Conservation (phyloP, 2,329 filamentous ascomycete genomes). For the Myriosclerotinia curreyana region DNA sequence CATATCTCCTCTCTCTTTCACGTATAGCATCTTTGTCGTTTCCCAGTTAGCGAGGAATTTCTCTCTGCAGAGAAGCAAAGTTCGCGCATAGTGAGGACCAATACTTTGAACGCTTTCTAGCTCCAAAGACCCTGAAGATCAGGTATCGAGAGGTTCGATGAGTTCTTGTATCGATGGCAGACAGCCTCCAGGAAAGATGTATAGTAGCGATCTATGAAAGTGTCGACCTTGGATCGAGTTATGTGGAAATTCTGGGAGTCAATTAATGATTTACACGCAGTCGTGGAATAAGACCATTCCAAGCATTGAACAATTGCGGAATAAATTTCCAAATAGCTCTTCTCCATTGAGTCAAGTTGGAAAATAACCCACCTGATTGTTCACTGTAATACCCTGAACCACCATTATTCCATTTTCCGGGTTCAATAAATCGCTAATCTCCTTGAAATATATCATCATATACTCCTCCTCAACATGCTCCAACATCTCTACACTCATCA, state of each 20-base stretch:
- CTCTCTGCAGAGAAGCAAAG: conserved; percentile 64
- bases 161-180: conserved; percentile 56
- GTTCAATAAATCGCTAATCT: conserved; percentile 56
- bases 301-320: not conserved
- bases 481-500: conserved; percentile 71
- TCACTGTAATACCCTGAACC: conserved; percentile 70
- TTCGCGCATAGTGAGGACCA: conserved; percentile 66
- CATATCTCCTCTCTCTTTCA: conserved; percentile 56
- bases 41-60: conserved; percentile 61
- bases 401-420: conserved; percentile 63
- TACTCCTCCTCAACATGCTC: conserved; percentile 67
- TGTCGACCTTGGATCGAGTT: conserved; percentile 19
- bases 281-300: not conserved
- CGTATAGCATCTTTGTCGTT: conserved; percentile 47
- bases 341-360: too few species aligned
- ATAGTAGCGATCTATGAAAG: conserved; percentile 68
- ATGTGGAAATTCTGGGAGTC: conserved; percentile 20
- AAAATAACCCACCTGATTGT: conserved; percentile 38
- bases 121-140: conserved; percentile 57
- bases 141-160: conserved; percentile 54
- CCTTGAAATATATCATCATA: conserved; percentile 61
- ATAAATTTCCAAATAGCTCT: not conserved
- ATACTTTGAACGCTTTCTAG: conserved; percentile 66
- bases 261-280: not conserved
- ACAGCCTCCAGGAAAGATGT: conserved; percentile 73